Percentiles rank a stretch among this genome's conserved stretches.
Conservation (phyloP, 1,139 yeast genomes). For the Yamadazyma blattariae region DNA sequence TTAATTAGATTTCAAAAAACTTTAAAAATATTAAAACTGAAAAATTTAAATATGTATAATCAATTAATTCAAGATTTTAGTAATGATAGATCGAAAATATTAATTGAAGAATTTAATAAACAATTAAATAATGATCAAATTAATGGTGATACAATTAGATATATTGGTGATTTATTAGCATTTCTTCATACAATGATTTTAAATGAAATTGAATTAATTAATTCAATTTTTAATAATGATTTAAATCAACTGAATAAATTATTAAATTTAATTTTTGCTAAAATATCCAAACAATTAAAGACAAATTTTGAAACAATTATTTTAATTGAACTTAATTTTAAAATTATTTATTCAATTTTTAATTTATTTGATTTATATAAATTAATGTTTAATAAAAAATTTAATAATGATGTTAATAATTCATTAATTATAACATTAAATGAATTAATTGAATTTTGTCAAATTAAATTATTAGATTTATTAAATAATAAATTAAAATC, state of each 20-base stretch:
- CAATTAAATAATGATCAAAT: conserved; percentile 42
- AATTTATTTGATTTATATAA: conserved; percentile 66
- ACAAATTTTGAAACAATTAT: conserved; percentile 65
- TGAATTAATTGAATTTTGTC: conserved; percentile 28
- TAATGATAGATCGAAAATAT: conserved; percentile 52
- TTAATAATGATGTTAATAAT: conserved; percentile 15
- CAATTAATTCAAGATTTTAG: conserved; percentile 47
- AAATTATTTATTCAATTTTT: conserved; percentile 55
- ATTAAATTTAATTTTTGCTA: conserved; percentile 29
- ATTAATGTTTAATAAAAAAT: conserved; percentile 61
- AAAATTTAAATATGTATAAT: conserved; percentile 48
- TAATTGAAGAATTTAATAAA: conserved; percentile 56
- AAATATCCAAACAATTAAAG: conserved; percentile 39
- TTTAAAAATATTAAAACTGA: conserved; percentile 26
- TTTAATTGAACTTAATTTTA: conserved; percentile 59
- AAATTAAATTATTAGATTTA: conserved; percentile 39
- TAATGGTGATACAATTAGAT: conserved; percentile 80
- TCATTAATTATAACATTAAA: conserved; percentile 23
- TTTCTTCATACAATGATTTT: conserved; percentile 87
- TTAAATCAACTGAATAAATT: conserved; percentile 24
- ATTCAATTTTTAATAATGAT: conserved; percentile 33
- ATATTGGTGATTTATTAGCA: conserved; percentile 85
- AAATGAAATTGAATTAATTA: conserved; percentile 78
- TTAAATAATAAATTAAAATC: conserved; percentile 41
- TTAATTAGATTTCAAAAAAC: conserved; percentile 32